These are phyloP conservation scores for Colletotrichum sp. DNA, from an alignment of 2,329 filamentous ascomycete species.

Conservation along the genomic window DNA sequence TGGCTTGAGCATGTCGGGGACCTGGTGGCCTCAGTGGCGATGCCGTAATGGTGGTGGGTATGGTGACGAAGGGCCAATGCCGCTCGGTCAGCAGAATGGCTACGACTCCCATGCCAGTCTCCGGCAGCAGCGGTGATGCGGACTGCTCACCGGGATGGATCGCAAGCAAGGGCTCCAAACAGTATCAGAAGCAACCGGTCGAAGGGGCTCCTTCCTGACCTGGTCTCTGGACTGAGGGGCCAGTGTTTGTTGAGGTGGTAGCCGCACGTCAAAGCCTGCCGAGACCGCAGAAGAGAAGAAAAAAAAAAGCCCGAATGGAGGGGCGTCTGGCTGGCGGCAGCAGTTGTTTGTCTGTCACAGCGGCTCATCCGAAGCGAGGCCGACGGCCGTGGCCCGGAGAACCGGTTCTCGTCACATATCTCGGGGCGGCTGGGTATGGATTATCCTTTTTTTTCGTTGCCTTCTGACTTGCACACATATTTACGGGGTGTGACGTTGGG, in stretches of 20 bases:
- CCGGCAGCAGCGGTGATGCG: neutral
- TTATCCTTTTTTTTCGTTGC: neutral
- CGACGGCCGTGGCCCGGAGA: neutral
- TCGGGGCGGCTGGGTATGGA: neutral
- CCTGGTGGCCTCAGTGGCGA: neutral
- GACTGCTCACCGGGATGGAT: neutral
- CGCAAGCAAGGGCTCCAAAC: neutral
- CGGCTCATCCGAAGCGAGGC: neutral
- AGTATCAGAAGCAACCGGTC: neutral
- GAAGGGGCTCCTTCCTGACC: neutral
- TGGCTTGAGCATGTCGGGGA: neutral
- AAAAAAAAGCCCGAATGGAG: neutral
- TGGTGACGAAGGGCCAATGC: neutral
- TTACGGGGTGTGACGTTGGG: neutral
- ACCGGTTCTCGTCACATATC: constrained; percentile 7
- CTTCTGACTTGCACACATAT: neutral
- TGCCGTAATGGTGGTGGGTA: neutral
- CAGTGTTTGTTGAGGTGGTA: neutral
- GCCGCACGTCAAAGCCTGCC: neutral
- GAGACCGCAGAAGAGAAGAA: neutral
- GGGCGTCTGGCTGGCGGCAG: neutral
- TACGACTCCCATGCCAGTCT: neutral
- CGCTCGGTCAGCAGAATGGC: neutral
- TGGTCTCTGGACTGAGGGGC: neutral
- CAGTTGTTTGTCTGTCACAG: neutral